A percentile compares a stretch with the other conserved stretches of the same genome.
phyloP scores from a whole-genome alignment of 257 asterid species.

The Thymus quinquecostatus region DNA sequence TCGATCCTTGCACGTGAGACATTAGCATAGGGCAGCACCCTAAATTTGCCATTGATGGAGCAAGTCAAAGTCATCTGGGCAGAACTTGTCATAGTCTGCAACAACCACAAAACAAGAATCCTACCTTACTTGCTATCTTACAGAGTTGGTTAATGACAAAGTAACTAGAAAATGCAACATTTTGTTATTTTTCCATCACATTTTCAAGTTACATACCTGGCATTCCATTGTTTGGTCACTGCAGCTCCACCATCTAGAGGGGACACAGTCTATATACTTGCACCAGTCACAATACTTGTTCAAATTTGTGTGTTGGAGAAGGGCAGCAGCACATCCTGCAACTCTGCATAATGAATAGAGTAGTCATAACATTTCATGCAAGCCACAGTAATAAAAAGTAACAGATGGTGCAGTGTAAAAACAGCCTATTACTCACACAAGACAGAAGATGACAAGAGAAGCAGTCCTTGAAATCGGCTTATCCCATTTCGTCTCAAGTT shows the following conservation, averaged over 20 bases:
- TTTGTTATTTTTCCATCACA: background rate
- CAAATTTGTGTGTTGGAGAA: conserved; percentile 49
- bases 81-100: conserved; percentile 60
- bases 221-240: conserved; percentile 52
- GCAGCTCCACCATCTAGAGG: conserved; percentile 91
- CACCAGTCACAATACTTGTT: conserved; percentile 79
- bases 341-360: conserved; percentile 45
- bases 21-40: conserved; percentile 57
- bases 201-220: conserved; percentile 52
- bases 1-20: conserved; percentile 62
- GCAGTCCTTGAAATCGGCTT: conserved; percentile 61
- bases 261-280: conserved; percentile 70
- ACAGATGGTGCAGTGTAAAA: background rate
- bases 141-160: conserved; percentile 9
- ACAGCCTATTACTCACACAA: conserved; percentile 57
- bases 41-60: conserved; percentile 66
- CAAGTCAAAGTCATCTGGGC: conserved; percentile 75
- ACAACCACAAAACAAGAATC: conserved; percentile 28
- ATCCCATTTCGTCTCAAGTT: conserved; percentile 52
- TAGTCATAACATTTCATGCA: background rate
- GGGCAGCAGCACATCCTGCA: conserved; percentile 56
- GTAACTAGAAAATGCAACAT: background rate
- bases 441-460: conserved; percentile 53
- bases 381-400: background rate
- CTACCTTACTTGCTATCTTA: background rate